Evolutionary conservation across 2,329 filamentous ascomycete genomes (phyloP).

Genomic region (Trichoderma simmonsii): DNA sequence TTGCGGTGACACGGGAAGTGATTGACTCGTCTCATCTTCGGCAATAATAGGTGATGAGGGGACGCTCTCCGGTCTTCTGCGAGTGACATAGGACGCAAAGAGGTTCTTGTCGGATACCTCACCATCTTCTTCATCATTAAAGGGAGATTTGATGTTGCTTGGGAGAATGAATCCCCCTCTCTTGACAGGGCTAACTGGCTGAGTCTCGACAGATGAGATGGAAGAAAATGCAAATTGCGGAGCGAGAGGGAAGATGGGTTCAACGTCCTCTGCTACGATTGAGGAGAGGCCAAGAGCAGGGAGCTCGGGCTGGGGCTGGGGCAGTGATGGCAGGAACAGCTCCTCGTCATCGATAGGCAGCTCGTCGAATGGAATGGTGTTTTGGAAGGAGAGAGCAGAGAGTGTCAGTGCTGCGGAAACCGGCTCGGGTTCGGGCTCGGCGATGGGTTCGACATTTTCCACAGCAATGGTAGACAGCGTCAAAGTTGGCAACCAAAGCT

Average conservation of each 20-base stretch:
- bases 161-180: slow-evolving; percentile 57
- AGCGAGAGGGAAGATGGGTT: slow-evolving; percentile 26
- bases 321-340: neutral
- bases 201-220: slow-evolving; percentile 45
- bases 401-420: slow-evolving; percentile 26
- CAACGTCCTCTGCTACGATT: slow-evolving; percentile 35
- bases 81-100: slow-evolving; percentile 44
- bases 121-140: slow-evolving; percentile 32
- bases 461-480: slow-evolving; percentile 34
- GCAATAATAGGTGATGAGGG: slow-evolving; percentile 49
- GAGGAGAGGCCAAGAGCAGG: slow-evolving; percentile 37
- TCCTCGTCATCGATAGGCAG: slow-evolving; percentile 14
- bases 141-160: slow-evolving; percentile 38
- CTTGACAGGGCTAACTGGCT: slow-evolving; percentile 46
- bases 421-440: slow-evolving; percentile 30
- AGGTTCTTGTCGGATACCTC: slow-evolving; percentile 40
- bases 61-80: slow-evolving; percentile 41
- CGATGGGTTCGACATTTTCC: slow-evolving; percentile 35
- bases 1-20: slow-evolving; percentile 39
- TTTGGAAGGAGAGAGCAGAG: slow-evolving; percentile 30
- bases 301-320: neutral
- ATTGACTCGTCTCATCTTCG: slow-evolving; percentile 62
- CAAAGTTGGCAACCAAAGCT: slow-evolving; percentile 25
- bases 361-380: slow-evolving; percentile 35
- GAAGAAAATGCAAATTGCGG: slow-evolving; percentile 42